Evolutionary conservation across 208 protist species (phyloP).

Genomic region (Leishmania aethiopica): DNA sequence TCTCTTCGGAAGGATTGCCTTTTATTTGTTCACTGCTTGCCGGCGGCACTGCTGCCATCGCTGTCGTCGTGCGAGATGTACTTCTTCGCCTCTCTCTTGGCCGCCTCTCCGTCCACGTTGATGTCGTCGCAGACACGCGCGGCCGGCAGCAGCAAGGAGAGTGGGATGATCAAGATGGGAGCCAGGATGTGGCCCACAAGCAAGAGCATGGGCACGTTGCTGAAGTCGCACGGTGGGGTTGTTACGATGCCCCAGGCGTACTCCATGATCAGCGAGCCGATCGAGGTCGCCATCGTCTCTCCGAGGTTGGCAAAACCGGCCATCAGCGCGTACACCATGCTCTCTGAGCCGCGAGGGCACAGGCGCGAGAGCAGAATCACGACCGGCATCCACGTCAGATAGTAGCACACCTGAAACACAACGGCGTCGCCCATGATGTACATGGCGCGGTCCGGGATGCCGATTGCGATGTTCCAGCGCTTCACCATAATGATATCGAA

Average conservation of each 20-base stretch:
- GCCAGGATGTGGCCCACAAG: conserved; percentile 56
- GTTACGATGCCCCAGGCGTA: conserved; percentile 36
- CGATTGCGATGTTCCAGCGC: conserved; percentile 58
- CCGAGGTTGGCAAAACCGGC: conserved; percentile 77
- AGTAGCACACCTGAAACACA: conserved; percentile 58
- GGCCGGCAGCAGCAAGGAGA: conserved; percentile 67
- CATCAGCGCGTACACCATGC: conserved; percentile 70
- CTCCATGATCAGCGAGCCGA: conserved; percentile 48
- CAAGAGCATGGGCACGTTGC: conserved; percentile 57
- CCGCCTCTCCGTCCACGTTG: conserved; percentile 36
- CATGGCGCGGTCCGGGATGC: conserved; percentile 61
- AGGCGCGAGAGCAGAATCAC: conserved; percentile 75
- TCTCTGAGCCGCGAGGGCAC: conserved; percentile 76
- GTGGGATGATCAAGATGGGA: conserved; percentile 38
- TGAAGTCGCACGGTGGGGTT: conserved; percentile 54
- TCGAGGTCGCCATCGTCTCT: conserved; percentile 34
- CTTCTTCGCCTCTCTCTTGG: conserved; percentile 35
- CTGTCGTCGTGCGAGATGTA: conserved; percentile 37
- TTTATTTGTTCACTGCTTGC: no score
- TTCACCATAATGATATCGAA: conserved; percentile 75
- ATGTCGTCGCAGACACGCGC: conserved; percentile 66
- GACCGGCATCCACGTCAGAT: conserved; percentile 71
- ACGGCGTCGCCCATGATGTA: conserved; percentile 77
- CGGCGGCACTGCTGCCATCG: neutral
- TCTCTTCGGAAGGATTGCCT: no score